Base-by-base conservation (phyloP, 306 rosid genomes). In the cucumber (Cucumis sativus) region DNA sequence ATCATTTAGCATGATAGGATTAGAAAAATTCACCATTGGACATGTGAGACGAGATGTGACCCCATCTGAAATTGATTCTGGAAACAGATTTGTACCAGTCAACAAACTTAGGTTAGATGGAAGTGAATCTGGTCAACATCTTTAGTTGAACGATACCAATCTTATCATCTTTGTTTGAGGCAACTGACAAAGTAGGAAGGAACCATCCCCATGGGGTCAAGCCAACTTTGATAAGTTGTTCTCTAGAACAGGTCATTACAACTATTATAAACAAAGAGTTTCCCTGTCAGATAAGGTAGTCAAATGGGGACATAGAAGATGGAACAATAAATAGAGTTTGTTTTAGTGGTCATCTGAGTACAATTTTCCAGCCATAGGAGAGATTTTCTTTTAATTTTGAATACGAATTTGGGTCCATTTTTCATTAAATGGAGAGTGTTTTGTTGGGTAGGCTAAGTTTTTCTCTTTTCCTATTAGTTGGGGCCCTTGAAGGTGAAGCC, bases 261-360 rank as follows among this genome's bases (percentile, higher is more conserved):
- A 21, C 60, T 30, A n/a, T 52, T 30, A 30, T 71, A 49, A 52
- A 23, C 40, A 28, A 73, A 62, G 77, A 33, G 77, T 73, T 73
- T 73, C 47, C 62, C 76, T 49, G 59, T 71, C 76, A 52, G 77
- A 73, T 1, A 73, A 73, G 62, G 77, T 73, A 73, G 63, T 52
- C 77, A 73, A 73, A 73, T 73, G 63, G 77, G 77, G 63, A 73
- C 77, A 30, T 72, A 16, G 61, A 72, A 72, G 76, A 51, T 49
- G 60, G 76, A 72, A 30, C 76, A 28, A 51, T 72, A 49, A 51
- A 72, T 72, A 25, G 20, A 47, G 61, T 51, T 45, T 43, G 28
- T 49, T 28, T 49, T 28, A 30, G 23, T 49, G 39, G 20, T 13
- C 55, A 68, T 11, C 52, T 68, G 6, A 72, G 61, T 51, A 72